Evolutionary conservation across 805 yeast species (phyloP).

Genomic region (Brettanomyces sp.): DNA sequence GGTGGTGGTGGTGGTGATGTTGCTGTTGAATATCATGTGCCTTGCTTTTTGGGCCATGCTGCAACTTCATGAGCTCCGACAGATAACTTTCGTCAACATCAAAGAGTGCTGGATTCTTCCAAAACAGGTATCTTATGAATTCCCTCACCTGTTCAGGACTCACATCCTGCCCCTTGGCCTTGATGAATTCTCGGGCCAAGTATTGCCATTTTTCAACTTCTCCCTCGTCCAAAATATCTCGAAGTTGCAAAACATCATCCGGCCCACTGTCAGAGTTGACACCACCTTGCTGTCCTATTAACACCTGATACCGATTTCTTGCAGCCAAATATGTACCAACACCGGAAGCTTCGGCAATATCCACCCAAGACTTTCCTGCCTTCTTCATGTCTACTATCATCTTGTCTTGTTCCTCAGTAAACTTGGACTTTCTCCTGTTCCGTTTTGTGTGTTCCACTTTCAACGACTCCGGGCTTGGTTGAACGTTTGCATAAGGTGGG

Average conservation of each 20-base stretch:
- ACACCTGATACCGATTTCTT: slow-evolving; percentile 67
- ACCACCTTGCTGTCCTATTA: slow-evolving; percentile 78
- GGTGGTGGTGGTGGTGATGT: not conserved
- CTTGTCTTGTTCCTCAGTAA: slow-evolving; percentile 58
- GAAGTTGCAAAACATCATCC: slow-evolving; percentile 44
- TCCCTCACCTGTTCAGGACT: slow-evolving; percentile 48
- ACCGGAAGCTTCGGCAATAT: slow-evolving; percentile 55
- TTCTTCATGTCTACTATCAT: slow-evolving; percentile 52
- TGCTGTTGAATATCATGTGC: not conserved
- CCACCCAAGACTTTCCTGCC: slow-evolving; percentile 63
- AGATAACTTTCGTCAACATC: slow-evolving; percentile 43
- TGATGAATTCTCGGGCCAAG: slow-evolving; percentile 52
- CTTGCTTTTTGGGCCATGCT: slow-evolving; percentile 5
- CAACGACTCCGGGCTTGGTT: slow-evolving; percentile 15
- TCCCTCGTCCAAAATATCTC: slow-evolving; percentile 52
- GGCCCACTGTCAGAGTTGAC: slow-evolving; percentile 55
- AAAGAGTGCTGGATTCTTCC: slow-evolving; percentile 45
- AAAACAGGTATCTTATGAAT: slow-evolving; percentile 42
- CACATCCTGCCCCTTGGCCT: slow-evolving; percentile 41
- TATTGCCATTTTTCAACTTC: slow-evolving; percentile 63
- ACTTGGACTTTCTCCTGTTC: slow-evolving; percentile 57
- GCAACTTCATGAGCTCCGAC: slow-evolving; percentile 29
- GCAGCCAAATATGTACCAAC: slow-evolving; percentile 67
- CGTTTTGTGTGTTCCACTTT: slow-evolving; percentile 29
- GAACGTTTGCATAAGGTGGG: slow-evolving; percentile 20